Conservation (phyloP, 257 asterid species). For the Solanum pennellii region DNA sequence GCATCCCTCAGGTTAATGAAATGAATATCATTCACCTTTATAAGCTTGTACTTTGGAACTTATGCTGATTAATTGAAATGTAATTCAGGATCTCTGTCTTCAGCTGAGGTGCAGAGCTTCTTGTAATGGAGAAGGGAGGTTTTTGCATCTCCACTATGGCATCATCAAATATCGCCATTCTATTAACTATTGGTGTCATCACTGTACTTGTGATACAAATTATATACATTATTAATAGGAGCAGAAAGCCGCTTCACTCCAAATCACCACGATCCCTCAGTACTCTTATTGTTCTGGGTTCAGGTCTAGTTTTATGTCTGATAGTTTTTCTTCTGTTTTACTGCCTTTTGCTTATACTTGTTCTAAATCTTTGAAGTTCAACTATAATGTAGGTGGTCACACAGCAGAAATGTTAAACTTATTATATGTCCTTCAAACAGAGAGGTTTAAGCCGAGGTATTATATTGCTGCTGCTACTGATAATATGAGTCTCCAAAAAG, state of each 20-base stretch:
- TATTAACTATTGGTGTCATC: conserved; percentile 22
- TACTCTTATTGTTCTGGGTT: conserved; percentile 66
- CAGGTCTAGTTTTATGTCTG: conserved; percentile 31
- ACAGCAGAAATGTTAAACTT: conserved; percentile 91
- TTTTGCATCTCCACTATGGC: conserved; percentile 7
- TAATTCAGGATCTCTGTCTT: not conserved
- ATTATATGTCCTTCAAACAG: conserved; percentile 54
- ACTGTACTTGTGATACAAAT: conserved; percentile 35
- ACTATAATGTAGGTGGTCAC: conserved; percentile 65
- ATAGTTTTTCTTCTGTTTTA: not conserved
- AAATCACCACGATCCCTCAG: conserved; percentile 29
- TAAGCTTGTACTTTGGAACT: not conserved
- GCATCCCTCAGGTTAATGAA: not conserved
- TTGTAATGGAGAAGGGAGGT: conserved; percentile 19
- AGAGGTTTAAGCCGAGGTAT: conserved; percentile 55
- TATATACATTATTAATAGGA: conserved; percentile 28
- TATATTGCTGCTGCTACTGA: conserved; percentile 95
- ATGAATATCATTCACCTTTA: not conserved
- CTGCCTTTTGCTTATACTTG: not conserved
- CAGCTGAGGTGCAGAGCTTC: not conserved
- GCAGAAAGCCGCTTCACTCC: conserved; percentile 22
- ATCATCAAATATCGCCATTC: conserved; percentile 5
- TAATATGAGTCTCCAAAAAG: conserved; percentile 93
- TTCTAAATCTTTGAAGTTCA: not conserved
- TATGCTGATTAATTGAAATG: not conserved